Evolutionary conservation across 1,284 basidiomycete species (phyloP).

Genomic region (Moniliophthora roreri): DNA sequence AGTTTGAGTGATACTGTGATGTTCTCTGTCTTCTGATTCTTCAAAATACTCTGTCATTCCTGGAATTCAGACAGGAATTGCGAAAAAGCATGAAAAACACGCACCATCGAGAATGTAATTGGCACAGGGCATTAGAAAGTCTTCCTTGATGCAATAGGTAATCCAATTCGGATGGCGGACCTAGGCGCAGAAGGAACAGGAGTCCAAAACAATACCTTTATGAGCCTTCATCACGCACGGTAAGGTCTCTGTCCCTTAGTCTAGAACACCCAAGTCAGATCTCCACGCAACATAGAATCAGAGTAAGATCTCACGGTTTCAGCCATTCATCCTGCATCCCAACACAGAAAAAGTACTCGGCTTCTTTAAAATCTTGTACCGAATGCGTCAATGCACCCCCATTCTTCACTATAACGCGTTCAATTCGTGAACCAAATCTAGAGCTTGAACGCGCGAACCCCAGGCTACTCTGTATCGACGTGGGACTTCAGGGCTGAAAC

Average conservation of each 20-base stretch:
- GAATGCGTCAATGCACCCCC: conserved; percentile 10
- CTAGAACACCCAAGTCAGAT: neutral
- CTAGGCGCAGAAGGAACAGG: neutral
- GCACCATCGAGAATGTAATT: conserved; percentile 13
- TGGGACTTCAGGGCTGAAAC: conserved; percentile 9
- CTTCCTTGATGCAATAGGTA: conserved; percentile 3
- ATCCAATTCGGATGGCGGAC: conserved; percentile 13
- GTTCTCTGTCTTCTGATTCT: neutral
- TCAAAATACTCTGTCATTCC: neutral
- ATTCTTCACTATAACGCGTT: neutral
- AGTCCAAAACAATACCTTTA: neutral
- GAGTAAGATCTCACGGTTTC: conserved; percentile 1
- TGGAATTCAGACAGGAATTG: neutral
- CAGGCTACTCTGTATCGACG: conserved; percentile 7
- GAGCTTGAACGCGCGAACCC: conserved; percentile 3
- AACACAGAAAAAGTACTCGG: conserved; percentile 13
- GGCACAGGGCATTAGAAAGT: conserved; percentile 6
- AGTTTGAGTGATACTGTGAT: too few species aligned
- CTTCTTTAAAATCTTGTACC: conserved; percentile 8
- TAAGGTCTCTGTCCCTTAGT: conserved; percentile 7
- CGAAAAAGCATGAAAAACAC: neutral
- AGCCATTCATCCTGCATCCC: conserved; percentile 13
- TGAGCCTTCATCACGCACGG: neutral
- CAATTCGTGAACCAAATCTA: neutral
- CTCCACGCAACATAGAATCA: neutral